Evolutionary conservation across 2,329 filamentous ascomycete genomes (phyloP), one percentile per base, ranked within the genome.

Genomic region (Emmonsiellopsis sp.): DNA sequence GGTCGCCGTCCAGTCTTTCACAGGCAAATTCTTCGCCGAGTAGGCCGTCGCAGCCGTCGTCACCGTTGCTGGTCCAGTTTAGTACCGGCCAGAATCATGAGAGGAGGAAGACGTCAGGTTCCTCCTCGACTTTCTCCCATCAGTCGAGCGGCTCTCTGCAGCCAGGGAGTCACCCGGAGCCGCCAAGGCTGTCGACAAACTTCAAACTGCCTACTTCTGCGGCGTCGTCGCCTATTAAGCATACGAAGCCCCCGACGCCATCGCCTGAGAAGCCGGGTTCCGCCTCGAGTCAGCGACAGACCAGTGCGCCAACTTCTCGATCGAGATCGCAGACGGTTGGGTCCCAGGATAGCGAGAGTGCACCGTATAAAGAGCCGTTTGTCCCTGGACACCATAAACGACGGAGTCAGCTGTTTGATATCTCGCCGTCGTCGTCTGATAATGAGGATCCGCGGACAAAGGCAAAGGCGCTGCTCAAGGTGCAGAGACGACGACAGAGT

Each of bases 371-470:
- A 50, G 70, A 78, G 54, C 72, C 76, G 10, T 82, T 86, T 43
- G 76, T 80, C 7, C 81, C 84, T 49, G 74, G 72, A 33, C 91
- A 96, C 64, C 84, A 91, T 62, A 96, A 96, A 68, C 85, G 93
- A 40, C 83, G 90, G 61, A 97, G 92, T 66, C 93, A 96, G 63
- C 86, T 96, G 2, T 89, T 97, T 62, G 92, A 97, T 67, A 87
- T 96, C 71, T 98, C 93, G 2, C 93, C 93, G 2, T 97, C 93
- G 0, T 97, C 92, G 0, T 98, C 93, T 0, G 93, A 98, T 65
- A 98, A 95, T 55, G 93, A 98, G 71, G 90, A 94, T 49, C 87
- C 92, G 44, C 88, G 94, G 63, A 87, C 91, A 6, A 95, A 91
- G 66, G 90, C 87, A 47, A 95, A 91, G 66, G 90, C 87, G 48